Evolutionary conservation across 768 basidiomycete genomes (phyloP).

Genomic region (Russula virescens): DNA sequence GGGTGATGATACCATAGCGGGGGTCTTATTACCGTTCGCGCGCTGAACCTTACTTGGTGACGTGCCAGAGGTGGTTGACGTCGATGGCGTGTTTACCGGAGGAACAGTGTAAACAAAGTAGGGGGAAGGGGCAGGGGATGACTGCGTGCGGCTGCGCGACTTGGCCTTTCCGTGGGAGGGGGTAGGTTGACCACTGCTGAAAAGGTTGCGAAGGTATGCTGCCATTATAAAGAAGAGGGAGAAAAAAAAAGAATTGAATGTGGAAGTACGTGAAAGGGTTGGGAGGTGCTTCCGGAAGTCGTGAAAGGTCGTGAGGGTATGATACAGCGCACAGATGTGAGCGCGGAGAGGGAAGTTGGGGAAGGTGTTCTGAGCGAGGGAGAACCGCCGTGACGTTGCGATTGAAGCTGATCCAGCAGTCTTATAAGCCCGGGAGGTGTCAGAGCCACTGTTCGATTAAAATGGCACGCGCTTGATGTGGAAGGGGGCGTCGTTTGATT

Average conservation of each 20-base stretch:
- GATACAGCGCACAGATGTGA: slow-evolving; percentile 7
- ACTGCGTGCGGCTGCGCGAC: slow-evolving; percentile 40
- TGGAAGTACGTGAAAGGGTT: not conserved
- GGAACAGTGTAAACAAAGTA: slow-evolving; percentile 28
- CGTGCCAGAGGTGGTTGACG: slow-evolving; percentile 11
- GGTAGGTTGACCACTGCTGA: slow-evolving; percentile 31
- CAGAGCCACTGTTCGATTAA: slow-evolving; percentile 1
- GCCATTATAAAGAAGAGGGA: slow-evolving; percentile 34
- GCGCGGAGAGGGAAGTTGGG: not conserved
- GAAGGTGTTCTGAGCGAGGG: not conserved
- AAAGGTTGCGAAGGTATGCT: slow-evolving; percentile 46
- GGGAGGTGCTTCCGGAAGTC: slow-evolving; percentile 2
- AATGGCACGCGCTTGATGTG: not conserved
- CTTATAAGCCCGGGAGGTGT: slow-evolving; percentile 16
- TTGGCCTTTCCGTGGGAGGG: slow-evolving; percentile 32
- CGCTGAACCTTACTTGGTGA: slow-evolving; percentile 17
- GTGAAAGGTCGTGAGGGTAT: slow-evolving; percentile 14
- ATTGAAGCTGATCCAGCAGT: not conserved
- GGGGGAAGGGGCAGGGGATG: slow-evolving; percentile 32
- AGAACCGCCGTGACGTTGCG: slow-evolving; percentile 6
- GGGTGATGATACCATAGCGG: slow-evolving; percentile 21
- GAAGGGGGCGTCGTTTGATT: slow-evolving; percentile 7
- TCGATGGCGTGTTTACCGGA: slow-evolving; percentile 10
- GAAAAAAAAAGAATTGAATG: not conserved
- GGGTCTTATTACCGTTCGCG: slow-evolving; percentile 16